Evolutionary conservation across 2,329 filamentous ascomycete genomes (phyloP), one percentile per base, ranked within the genome.

Genomic region (Cytospora leucostoma): DNA sequence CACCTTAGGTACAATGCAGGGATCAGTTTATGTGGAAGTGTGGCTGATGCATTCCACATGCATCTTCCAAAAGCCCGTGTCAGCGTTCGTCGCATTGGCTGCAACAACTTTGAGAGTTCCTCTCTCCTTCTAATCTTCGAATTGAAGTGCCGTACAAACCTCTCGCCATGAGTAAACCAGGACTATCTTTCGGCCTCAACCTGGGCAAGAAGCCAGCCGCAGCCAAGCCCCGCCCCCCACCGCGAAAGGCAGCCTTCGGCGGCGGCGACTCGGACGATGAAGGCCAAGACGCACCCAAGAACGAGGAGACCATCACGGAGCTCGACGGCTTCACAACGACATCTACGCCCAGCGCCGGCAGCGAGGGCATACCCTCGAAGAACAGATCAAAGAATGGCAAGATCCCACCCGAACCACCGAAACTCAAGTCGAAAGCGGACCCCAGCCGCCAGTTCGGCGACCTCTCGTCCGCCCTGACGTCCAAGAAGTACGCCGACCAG

Each of bases 401-500:
- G 15, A 67, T 69, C 8, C 75, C 76, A 2, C 68, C 72, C 2
- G 74, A 77, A 68, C 74, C 79, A 53, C 77, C 82, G 62, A 76
- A 78, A 70, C 71, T 79, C 55, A 82, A 80, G 62, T 68, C 75
- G 34, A 83, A 82, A 65, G 73, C 74, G 60, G 69, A 73, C 11
- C 71, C 75, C 13, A 78, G 75, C 61, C 76, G 77, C 56, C 78
- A 82, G 71, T 88, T 86, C 68, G 84, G 83, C 40, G 89, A 93
- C 70, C 81, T 92, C 1, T 90, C 90, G 3, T 85, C 85, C 69
- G 78, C 84, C 1, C 79, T 88, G 37, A 79, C 85, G 35, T 85
- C 89, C 33, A 84, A 85, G 59, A 86, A 84, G 69, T 82, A 89
- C 68, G 84, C 85, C 44, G 80, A 87, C 67, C 84, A 85, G 17